These are phyloP conservation scores for Antitrichia curtipendula DNA, from an alignment of 225 moss, liverwort and hornwort species.

Conservation along the genomic window DNA sequence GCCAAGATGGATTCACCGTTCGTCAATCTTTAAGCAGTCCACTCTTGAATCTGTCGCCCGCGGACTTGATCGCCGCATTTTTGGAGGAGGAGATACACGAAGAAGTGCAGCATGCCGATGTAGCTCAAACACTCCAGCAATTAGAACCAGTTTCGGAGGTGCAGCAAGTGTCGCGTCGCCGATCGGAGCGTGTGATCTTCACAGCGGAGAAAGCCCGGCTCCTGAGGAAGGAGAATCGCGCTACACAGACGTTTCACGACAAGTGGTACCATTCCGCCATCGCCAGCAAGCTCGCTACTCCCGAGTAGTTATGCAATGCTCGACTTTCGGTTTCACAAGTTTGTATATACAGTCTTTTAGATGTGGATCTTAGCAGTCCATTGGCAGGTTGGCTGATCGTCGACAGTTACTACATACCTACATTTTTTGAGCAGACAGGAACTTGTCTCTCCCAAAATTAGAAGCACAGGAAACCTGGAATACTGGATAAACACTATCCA, in stretches of 20 bases:
- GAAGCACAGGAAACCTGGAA: background rate
- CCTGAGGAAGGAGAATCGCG: slow-evolving; percentile 50
- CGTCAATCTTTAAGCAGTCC: slow-evolving; percentile 20
- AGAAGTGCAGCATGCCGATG: background rate
- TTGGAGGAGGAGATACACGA: background rate
- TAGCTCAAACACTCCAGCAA: background rate
- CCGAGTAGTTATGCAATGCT: background rate
- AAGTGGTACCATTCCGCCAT: slow-evolving; percentile 85
- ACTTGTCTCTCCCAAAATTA: background rate
- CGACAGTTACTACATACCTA: background rate
- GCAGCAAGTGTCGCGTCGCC: background rate
- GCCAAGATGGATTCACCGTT: background rate
- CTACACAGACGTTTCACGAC: slow-evolving; percentile 46
- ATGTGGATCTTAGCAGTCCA: background rate
- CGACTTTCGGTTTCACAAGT: background rate
- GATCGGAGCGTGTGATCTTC: slow-evolving; percentile 23
- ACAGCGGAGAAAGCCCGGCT: slow-evolving; percentile 62
- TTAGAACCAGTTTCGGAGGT: background rate
- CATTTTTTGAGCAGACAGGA: slow-evolving; percentile 1
- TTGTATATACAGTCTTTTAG: background rate
- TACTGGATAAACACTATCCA: background rate
- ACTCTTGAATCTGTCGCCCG: slow-evolving; percentile 33
- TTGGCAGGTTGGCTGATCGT: background rate
- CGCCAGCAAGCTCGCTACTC: slow-evolving; percentile 53
- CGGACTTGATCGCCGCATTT: slow-evolving; percentile 27